Conservation (phyloP, 129 eudicot genomes). For the Daucus carota region DH1_v3.0 NC_030381.2:31788001-31788500, state of each 20-base stretch:
- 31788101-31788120: conserved; percentile 83
- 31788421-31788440: conserved; percentile 88
- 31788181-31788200: neutral
- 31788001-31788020: neutral
- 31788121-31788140: conserved; percentile 88
- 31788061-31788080: conserved; percentile 81
- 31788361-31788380: conserved; percentile 99
- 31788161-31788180: neutral
- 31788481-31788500: conserved; percentile 4
- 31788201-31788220: neutral
- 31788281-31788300: neutral
- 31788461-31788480: neutral
- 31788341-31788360: conserved; percentile 99
- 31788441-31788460: neutral
- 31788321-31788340: conserved; percentile 96
- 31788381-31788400: conserved; percentile 99
- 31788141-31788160: conserved; percentile 86
- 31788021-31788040: conserved; percentile 36
- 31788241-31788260: neutral
- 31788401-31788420: conserved; percentile 98
- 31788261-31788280: neutral
- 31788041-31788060: conserved; percentile 91
- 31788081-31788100: conserved; percentile 93
- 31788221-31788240: neutral
- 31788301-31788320: conserved; percentile 65